Base-by-base conservation (phyloP, 2,329 filamentous ascomycete genomes). In the Phialophora expanda region DNA sequence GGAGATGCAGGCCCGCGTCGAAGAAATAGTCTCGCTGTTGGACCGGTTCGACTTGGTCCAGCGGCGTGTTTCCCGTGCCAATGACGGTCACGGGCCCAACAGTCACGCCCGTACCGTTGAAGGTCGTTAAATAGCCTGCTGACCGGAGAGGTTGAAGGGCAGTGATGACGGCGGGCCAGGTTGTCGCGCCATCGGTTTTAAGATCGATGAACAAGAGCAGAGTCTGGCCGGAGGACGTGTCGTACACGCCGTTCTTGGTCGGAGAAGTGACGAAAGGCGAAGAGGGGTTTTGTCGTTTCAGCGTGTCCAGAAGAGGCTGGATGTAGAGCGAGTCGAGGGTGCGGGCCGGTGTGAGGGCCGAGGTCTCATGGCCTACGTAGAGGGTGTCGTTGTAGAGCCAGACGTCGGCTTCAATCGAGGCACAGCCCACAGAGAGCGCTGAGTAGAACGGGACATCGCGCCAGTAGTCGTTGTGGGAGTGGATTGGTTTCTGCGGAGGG, bases 161-260 rank as follows among this genome's bases (percentile, higher is more conserved):
- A 26, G 80, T 72, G 41, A 87, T 77, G 1, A 88, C 86, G 38
- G 79, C 80, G 1, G 85, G 78, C 79, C 84, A 88, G 1, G 87
- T 87, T 34, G 78, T 79, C 0, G 76, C 71, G 5, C 86, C 86
- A 41, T 82, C 76, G 0, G 87, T 89, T 75, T 89, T 89, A 65
- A 88, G 72, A 72, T 89, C 87, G 65, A 89, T 83, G 75, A 87
- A 88, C 55, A 89, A 79, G 76, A 88, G 88, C 5, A 90, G 79
- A 0, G 87, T 89, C 74, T 89, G 86, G 5, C 75, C 78, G 1
- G 77, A 73, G 38, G 73, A 73, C 0, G 85, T 85, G 74, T 89
- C 87, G 73, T 83, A 89, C 14, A 89, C 85, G 38, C 87, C 87
- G 72, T 82, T 79, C 78, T 88, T 86, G 51, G 81, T 79, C 3